Percentiles rank a stretch among this genome's conserved stretches.
phyloP scores from a whole-genome alignment of 352 stramenopile genomes.

The Pythium oligandrum region DNA sequence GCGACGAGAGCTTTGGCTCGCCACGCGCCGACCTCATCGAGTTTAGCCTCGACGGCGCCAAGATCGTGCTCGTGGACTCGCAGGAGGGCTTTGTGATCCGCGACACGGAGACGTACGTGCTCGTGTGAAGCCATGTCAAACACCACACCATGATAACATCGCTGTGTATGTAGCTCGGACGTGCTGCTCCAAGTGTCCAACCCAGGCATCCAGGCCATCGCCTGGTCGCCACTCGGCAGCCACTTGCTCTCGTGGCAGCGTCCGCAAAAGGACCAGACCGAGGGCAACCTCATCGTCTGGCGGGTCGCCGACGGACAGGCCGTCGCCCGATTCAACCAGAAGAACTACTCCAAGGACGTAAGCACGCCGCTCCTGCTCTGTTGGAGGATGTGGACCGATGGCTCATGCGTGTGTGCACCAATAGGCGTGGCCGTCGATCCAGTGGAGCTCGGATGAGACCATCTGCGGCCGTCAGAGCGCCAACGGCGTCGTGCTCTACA shows the following conservation, averaged over 20 bases:
- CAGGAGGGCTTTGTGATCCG: conserved; percentile 62
- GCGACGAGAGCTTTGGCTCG: conserved; percentile 42
- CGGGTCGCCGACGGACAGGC: conserved; percentile 46
- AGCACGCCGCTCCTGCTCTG: conserved; percentile 3
- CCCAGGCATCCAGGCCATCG: conserved; percentile 65
- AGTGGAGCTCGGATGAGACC: conserved; percentile 89
- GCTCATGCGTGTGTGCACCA: not conserved
- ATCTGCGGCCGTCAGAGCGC: conserved; percentile 76
- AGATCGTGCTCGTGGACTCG: conserved; percentile 59
- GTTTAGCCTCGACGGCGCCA: conserved; percentile 62
- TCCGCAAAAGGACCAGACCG: conserved; percentile 60
- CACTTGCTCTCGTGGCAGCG: conserved; percentile 88
- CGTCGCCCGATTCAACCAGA: conserved; percentile 80
- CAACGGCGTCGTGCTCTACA: conserved; percentile 79
- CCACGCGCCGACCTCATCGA: conserved; percentile 61
- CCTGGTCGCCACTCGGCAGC: conserved; percentile 78
- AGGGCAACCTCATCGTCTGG: conserved; percentile 85
- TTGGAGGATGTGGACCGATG: not conserved
- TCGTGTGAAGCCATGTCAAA: not conserved
- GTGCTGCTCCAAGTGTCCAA: conserved; percentile 62
- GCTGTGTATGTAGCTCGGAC: conserved; percentile 29
- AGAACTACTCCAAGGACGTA: conserved; percentile 78
- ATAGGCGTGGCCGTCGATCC: conserved; percentile 86
- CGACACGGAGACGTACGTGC: conserved; percentile 50
- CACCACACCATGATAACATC: not conserved